These are phyloP conservation scores for Dittrichia graveolens DNA, from an alignment of 129 eudicot species.

Conservation along the genomic window DNA sequence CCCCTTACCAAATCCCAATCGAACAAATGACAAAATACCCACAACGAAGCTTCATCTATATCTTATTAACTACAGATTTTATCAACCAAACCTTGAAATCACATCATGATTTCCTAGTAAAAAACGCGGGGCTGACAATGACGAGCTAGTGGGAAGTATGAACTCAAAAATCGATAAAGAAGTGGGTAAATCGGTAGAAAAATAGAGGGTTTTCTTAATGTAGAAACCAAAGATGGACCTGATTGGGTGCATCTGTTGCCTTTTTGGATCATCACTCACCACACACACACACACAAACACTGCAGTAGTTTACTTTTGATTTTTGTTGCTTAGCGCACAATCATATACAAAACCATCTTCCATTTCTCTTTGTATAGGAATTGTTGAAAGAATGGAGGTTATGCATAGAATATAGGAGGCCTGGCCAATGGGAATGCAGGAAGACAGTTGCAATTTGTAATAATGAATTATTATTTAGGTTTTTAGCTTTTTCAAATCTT, in stretches of 20 bases:
- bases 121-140: neutral
- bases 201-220: slow-evolving; percentile 30
- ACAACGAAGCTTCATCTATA: neutral
- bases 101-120: slow-evolving; percentile 6
- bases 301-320: slow-evolving; percentile 32
- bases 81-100: slow-evolving; percentile 18
- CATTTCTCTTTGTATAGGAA: slow-evolving; percentile 15
- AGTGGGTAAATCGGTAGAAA: slow-evolving; percentile 5
- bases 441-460: slow-evolving; percentile 16
- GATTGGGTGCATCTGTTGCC: slow-evolving; percentile 31
- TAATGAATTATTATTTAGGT: neutral
- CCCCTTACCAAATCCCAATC: slow-evolving; percentile 21
- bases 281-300: slow-evolving; percentile 5
- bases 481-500: neutral
- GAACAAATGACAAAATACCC: slow-evolving; percentile 7
- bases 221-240: slow-evolving; percentile 19
- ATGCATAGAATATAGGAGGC: slow-evolving; percentile 14
- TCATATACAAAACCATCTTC: slow-evolving; percentile 26
- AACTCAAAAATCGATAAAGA: slow-evolving; percentile 15
- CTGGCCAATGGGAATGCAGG: slow-evolving; percentile 38
- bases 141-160: neutral
- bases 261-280: slow-evolving; percentile 39
- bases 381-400: neutral
- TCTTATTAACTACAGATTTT: slow-evolving; percentile 19
- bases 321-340: slow-evolving; percentile 36